Evolutionary conservation across 148 eudicot genomes (phyloP), one percentile per base, ranked within the genome.

Genomic region (Linanthus parryae): DNA sequence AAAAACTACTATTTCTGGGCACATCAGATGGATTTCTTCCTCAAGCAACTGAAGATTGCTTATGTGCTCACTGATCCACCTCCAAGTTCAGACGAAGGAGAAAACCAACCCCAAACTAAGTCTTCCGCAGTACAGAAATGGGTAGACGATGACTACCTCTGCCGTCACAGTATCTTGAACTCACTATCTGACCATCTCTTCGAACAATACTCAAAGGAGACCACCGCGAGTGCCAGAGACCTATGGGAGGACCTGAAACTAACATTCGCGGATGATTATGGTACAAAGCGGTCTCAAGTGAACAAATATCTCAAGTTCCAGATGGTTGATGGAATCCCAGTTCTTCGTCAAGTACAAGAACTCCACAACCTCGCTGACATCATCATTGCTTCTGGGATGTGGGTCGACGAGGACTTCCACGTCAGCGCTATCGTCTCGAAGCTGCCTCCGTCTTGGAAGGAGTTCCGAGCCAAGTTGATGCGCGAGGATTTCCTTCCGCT

Each of bases 361-460:
- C 66, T 89, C 15, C 66, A 74, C 56, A 65, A 59, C 25, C 80
- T 89, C 57, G 88, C 83, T 1, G 69, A 75, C 56, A 45, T 76
- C 27, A 66, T 89, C 1, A 34, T 10, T 13, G 72, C 88, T 10
- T 57, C 75, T n/a, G 95, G 97, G 54, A 78, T 74, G 67, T 52
- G 62, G 44, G 64, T 89, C 22, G 90, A 85, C 39, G 97, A 89
- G 59, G 68, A 76, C 49, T 80, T 89, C 42, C 91, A 85, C 53
- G 79, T 76, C 17, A 73, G 77, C 40, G 78, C 61, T 15, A 82
- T 85, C 35, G 54, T 89, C 44, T 82, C 95, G 19, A 89, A 85
- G 76, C 83, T 85, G 44, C 95, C 91, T 0, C 76, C 77, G 20
- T 84, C 97, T 1, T 89, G 97, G 95, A 89, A 76, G 58, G 83